A percentile compares a stretch with the other conserved stretches of the same genome.
Conservation (phyloP, 2,329 filamentous ascomycete genomes). For the Orbilia oligospora region DNA sequence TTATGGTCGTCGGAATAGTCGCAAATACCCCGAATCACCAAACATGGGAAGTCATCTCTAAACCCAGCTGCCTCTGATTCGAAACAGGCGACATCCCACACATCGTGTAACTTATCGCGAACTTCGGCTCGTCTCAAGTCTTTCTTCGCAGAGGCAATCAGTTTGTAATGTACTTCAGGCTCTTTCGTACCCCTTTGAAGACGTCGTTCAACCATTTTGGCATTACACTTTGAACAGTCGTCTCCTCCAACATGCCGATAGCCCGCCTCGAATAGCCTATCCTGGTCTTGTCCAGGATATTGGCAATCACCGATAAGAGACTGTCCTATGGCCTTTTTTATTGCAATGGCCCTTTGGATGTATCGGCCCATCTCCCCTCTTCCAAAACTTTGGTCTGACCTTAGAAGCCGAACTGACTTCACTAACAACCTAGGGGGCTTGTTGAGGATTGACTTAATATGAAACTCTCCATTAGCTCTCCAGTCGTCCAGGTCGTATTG, state of each 20-base stretch:
- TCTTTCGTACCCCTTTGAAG: not conserved
- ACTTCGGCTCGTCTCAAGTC: not conserved
- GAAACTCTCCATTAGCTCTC: not conserved
- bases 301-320: not conserved
- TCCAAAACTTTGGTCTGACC: slow-evolving; percentile 4
- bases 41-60: not conserved
- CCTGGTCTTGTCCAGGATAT: not conserved
- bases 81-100: slow-evolving; percentile 2
- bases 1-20: slow-evolving; percentile 16
- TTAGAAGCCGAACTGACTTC: not conserved
- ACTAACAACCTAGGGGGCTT: not conserved
- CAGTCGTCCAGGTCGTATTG: slow-evolving; percentile 5
- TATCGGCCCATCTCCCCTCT: slow-evolving; percentile 15
- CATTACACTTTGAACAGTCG: not conserved
- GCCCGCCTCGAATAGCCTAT: not conserved
- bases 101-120: not conserved
- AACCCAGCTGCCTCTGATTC: not conserved
- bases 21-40: slow-evolving; percentile 4
- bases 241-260: not conserved
- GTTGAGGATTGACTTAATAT: not conserved
- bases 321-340: not conserved
- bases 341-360: not conserved
- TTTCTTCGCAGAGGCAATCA: not conserved
- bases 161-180: slow-evolving; percentile 2
- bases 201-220: not conserved